A percentile compares a stretch with the other conserved stretches of the same genome.
Evolutionary conservation across 2,329 filamentous ascomycete genomes (phyloP).

Genomic region (Phyllosticta citriasiana): DNA sequence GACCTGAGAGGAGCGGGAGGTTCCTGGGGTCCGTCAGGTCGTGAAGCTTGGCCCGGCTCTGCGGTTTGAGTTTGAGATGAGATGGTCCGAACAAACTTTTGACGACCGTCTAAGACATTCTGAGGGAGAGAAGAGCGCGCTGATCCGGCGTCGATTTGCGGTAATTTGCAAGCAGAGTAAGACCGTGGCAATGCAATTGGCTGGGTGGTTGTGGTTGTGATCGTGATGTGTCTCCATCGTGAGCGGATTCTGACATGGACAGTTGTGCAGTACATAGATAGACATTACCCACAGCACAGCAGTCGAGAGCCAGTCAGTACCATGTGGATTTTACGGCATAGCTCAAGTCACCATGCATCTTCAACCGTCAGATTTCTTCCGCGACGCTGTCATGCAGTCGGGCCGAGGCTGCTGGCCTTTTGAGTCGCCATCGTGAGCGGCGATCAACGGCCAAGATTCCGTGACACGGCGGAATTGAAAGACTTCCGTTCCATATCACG

Average conservation of each 20-base stretch:
- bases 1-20: neutral
- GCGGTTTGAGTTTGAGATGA: neutral
- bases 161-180: neutral
- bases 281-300: too few relatives aligned
- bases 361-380: neutral
- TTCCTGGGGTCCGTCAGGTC: neutral
- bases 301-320: too few relatives aligned
- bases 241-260: neutral
- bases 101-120: neutral
- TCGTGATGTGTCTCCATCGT: neutral
- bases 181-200: neutral
- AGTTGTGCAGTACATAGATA: too few relatives aligned
- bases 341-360: neutral
- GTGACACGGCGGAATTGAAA: neutral
- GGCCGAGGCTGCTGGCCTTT: neutral
- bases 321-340: neutral
- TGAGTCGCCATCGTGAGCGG: neutral
- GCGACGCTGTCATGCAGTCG: neutral
- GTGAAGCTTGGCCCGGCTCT: neutral
- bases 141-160: neutral
- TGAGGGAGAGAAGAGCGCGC: neutral
- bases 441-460: neutral
- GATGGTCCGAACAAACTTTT: neutral
- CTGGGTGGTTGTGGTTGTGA: neutral
- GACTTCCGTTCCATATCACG: too few relatives aligned